Percentiles rank a stretch among this genome's conserved stretches.
Evolutionary conservation across 306 rosid species (phyloP).

Genomic region (Ammopiptanthus mongolicus): DNA sequence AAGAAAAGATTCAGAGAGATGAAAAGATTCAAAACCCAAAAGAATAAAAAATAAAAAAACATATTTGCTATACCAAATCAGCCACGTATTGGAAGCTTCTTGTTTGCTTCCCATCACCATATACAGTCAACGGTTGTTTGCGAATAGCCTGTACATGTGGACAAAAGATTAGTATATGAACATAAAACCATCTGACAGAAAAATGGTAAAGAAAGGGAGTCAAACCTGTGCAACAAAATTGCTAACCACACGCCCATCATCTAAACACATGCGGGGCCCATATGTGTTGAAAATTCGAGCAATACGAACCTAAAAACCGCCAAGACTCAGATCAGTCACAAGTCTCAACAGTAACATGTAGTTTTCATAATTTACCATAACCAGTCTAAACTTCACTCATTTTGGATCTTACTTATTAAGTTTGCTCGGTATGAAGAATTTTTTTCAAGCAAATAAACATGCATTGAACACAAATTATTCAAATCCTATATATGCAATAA

Average conservation of each 20-base stretch:
- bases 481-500: background rate
- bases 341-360: conserved; percentile 12
- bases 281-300: conserved; percentile 96
- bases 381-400: background rate
- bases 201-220: background rate
- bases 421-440: background rate
- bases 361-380: background rate
- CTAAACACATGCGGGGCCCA: conserved; percentile 96
- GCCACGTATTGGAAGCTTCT: conserved; percentile 98
- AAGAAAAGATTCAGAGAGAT: conserved; percentile 6
- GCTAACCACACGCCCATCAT: conserved; percentile 98
- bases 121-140: conserved; percentile 84
- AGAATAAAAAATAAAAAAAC: background rate
- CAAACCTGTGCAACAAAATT: conserved; percentile 94
- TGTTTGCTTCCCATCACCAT: conserved; percentile 95
- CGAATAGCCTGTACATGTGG: conserved; percentile 70
- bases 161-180: background rate
- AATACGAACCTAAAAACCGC: conserved; percentile 74
- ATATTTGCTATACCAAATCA: conserved; percentile 65
- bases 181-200: background rate
- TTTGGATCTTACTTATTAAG: background rate
- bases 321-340: conserved; percentile 17
- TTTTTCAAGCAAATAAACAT: background rate
- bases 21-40: background rate
- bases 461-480: conserved; percentile 2